These are phyloP conservation scores for Penicillium nordicum DNA, from an alignment of 2,329 filamentous ascomycete genomes.

Conservation along the genomic window DNA sequence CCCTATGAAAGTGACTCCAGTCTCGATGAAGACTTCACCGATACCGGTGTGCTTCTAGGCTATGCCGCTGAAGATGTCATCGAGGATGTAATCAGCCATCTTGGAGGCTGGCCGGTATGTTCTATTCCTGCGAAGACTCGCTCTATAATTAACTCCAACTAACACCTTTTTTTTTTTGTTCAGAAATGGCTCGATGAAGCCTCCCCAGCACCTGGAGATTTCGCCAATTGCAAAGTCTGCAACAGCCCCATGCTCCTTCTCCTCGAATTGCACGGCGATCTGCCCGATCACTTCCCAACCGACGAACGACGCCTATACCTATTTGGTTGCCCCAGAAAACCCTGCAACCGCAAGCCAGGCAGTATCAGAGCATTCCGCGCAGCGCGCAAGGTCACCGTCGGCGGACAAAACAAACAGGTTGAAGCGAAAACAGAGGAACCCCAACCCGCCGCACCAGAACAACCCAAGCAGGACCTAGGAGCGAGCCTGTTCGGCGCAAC, in stretches of 20 bases:
- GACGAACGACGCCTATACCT: conserved; percentile 88
- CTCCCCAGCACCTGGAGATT: conserved; percentile 67
- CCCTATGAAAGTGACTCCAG: conserved; percentile 83
- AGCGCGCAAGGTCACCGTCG: conserved; percentile 50
- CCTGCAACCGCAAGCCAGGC: conserved; percentile 77
- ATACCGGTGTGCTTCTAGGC: conserved; percentile 82
- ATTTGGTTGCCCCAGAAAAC: conserved; percentile 72
- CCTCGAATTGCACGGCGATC: conserved; percentile 84
- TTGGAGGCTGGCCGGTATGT: conserved; percentile 82
- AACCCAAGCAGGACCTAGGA: conserved; percentile 41
- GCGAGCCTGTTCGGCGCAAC: conserved; percentile 62
- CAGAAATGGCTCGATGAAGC: conserved; percentile 81
- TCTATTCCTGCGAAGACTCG: not conserved
- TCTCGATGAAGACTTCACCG: conserved; percentile 54
- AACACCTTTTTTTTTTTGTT: conserved; percentile 3
- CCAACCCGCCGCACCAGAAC: conserved; percentile 14
- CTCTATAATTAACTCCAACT: conserved; percentile 8
- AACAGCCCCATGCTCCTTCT: conserved; percentile 78
- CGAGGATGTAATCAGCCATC: conserved; percentile 78
- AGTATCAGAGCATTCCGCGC: conserved; percentile 74
- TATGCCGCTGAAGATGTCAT: conserved; percentile 78
- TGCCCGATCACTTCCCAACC: conserved; percentile 79
- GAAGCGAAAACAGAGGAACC: conserved; percentile 22
- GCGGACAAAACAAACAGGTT: conserved; percentile 25
- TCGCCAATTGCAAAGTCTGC: conserved; percentile 85